Conservation (phyloP, 2,329 filamentous ascomycete genomes). For the Ophiocordyceps unilateralis region DNA sequence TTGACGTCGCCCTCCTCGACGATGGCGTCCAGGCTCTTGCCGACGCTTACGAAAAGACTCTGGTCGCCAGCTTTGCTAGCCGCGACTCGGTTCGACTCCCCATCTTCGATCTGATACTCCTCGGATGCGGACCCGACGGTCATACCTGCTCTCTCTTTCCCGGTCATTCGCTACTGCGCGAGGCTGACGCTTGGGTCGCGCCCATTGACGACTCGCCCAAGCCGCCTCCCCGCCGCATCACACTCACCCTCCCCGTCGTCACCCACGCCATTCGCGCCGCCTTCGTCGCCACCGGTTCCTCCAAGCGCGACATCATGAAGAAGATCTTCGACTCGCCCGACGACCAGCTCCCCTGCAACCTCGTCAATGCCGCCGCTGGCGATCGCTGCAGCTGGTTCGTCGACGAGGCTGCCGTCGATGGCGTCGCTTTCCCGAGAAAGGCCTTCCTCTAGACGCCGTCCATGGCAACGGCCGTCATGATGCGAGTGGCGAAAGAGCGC, state of each 20-base stretch:
- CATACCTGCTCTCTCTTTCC: constrained; percentile 97
- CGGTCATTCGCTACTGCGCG: constrained; percentile 68
- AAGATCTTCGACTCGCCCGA: constrained; percentile 72
- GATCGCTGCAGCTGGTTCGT: constrained; percentile 94
- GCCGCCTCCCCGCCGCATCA: constrained; percentile 80
- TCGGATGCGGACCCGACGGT: constrained; percentile 89
- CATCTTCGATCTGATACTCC: constrained; percentile 83
- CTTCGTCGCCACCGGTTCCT: constrained; percentile 77
- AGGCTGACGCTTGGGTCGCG: constrained; percentile 81
- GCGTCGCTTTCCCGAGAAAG: constrained; percentile 64
- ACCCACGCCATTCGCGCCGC: constrained; percentile 72
- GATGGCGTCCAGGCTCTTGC: constrained; percentile 74
- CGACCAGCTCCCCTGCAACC: constrained; percentile 58
- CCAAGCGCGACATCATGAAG: constrained; percentile 86
- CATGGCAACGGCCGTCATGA: no score
- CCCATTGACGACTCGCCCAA: constrained; percentile 89
- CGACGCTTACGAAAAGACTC: constrained; percentile 77
- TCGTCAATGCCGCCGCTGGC: constrained; percentile 71
- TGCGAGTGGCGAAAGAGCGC: background rate
- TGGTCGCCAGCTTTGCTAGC: constrained; percentile 74
- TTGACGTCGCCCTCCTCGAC: constrained; percentile 47
- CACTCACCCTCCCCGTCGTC: constrained; percentile 79
- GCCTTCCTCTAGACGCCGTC: constrained; percentile 40
- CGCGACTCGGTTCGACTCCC: constrained; percentile 89
- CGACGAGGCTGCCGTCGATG: constrained; percentile 70